Evolutionary conservation across 2,329 filamentous ascomycete species (phyloP).

Genomic region (Colletotrichum spinosum): DNA sequence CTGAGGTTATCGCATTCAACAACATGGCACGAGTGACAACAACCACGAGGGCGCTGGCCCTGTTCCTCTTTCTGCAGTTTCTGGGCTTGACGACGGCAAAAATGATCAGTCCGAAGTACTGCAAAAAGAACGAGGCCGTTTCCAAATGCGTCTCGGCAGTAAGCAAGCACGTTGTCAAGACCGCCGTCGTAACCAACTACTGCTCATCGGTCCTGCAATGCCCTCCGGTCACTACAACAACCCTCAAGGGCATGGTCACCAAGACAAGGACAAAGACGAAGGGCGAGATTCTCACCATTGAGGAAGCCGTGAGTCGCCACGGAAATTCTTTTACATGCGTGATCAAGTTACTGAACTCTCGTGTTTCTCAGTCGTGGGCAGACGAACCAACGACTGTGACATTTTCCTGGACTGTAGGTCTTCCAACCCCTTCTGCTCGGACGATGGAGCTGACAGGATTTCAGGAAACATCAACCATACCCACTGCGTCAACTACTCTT

Average conservation of each 20-base stretch:
- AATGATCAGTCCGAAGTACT: not conserved
- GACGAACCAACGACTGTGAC: not conserved
- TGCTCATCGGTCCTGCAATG: conserved; percentile 10
- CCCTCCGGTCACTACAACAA: not conserved
- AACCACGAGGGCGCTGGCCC: no score
- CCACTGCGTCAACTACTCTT: not conserved
- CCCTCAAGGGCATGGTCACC: not conserved
- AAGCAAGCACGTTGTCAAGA: conserved; percentile 7
- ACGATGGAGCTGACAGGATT: not conserved
- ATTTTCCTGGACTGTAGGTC: not conserved
- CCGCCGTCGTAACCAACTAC: not conserved
- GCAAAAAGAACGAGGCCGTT: conserved; percentile 10
- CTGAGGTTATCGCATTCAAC: no score
- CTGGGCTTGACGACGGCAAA: no score
- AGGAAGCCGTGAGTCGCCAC: not conserved
- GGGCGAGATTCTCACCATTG: not conserved
- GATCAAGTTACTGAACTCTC: not conserved
- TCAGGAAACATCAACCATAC: conserved; percentile 1
- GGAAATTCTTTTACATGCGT: not conserved
- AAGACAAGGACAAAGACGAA: conserved; percentile 1
- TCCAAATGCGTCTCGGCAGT: conserved; percentile 12
- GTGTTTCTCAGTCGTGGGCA: not conserved
- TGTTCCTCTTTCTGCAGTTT: no score
- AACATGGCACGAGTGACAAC: no score
- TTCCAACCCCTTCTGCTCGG: no score